phyloP scores from a whole-genome alignment of 495 filamentous ascomycete genomes.

The Hypoxylon rickii region DNA sequence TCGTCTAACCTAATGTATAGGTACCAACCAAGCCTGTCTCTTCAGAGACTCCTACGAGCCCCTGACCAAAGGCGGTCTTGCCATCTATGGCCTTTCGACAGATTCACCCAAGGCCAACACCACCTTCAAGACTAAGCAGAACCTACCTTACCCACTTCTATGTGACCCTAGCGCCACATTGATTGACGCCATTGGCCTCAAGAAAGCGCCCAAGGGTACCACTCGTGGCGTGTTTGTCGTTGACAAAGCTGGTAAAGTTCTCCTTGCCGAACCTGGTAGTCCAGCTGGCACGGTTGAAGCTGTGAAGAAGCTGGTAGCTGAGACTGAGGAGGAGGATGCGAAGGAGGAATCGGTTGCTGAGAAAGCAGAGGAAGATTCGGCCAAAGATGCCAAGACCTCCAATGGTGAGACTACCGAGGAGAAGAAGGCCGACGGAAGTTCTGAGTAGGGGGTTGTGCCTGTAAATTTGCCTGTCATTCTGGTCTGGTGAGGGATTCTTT shows the following conservation, averaged over 20 bases:
- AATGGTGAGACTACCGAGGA: slow-evolving; percentile 31
- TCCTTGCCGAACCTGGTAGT: slow-evolving; percentile 63
- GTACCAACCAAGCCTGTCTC: slow-evolving; percentile 89
- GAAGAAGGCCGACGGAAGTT: slow-evolving; percentile 26
- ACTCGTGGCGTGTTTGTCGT: slow-evolving; percentile 85
- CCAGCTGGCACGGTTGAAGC: slow-evolving; percentile 62
- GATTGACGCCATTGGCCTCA: slow-evolving; percentile 74
- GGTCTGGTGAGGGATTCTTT: slow-evolving; percentile 12
- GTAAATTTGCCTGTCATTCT: slow-evolving; percentile 8
- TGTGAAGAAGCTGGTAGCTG: slow-evolving; percentile 56
- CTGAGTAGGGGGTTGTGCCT: slow-evolving; percentile 19
- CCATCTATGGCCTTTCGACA: slow-evolving; percentile 85
- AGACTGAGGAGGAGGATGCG: slow-evolving; percentile 20
- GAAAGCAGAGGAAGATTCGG: slow-evolving; percentile 22
- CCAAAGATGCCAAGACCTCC: slow-evolving; percentile 27
- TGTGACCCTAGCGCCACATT: slow-evolving; percentile 77
- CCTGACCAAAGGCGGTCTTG: slow-evolving; percentile 78
- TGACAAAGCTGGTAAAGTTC: slow-evolving; percentile 73
- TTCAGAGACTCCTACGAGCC: slow-evolving; percentile 83
- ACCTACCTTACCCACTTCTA: slow-evolving; percentile 83
- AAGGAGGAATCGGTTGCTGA: slow-evolving; percentile 28
- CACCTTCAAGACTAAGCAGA: slow-evolving; percentile 86
- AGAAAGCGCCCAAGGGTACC: slow-evolving; percentile 77
- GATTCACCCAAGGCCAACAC: slow-evolving; percentile 90
- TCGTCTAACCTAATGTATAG: slow-evolving; percentile 52